Evolutionary conservation across 2,329 filamentous ascomycete genomes (phyloP), one percentile per base, ranked within the genome.

Genomic region (Pseudonectria foliicola): DNA sequence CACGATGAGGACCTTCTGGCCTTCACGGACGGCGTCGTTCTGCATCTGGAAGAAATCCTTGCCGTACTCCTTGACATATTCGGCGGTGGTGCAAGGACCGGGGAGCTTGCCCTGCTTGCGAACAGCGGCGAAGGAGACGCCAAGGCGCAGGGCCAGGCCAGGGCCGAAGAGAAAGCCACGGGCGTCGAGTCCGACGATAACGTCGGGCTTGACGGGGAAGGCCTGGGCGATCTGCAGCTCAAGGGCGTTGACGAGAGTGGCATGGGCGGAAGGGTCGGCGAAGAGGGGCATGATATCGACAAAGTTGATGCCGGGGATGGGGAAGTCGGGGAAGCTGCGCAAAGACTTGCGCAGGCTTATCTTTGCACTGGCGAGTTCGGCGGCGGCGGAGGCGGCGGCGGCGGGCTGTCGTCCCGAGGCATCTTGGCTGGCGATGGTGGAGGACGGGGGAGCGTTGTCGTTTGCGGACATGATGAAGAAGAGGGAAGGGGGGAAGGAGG

Each of bases 221-320:
- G 71, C 71, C 52, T 81, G 68, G 38, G 74, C 66, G 45, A 94
- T 73, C 62, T 94, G 82, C 43, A 95, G 72, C 64, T 94, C 85
- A 50, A 96, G 82, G 31, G 87, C 86, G 53, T 80, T 77, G 60
- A 95, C 71, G 39, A 98, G 81, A 37, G 78, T 73, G 49, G 75
- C 71, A 67, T 95, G 90, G 42, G 85, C 71, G 33, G 62, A 57
- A 36, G 81, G 79, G 56, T 87, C 75, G 60, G 85, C 80, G 71
- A 98, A 96, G 58, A 96, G 82, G 42, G 92, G 92, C 63, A 98
- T 82, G 66, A 98, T 96, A 61, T 98, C 92, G 69, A 95, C 87
- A 66, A 98, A 98, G 55, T 94, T 74, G 58, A 98, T 90, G 61
- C 92, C 90, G 29, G 84, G 80, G 48, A 83, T 81, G 40, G 90